A percentile compares a stretch with the other conserved stretches of the same genome.
Conservation (phyloP, 768 basidiomycete species). For the Lactarius trivialis region DNA sequence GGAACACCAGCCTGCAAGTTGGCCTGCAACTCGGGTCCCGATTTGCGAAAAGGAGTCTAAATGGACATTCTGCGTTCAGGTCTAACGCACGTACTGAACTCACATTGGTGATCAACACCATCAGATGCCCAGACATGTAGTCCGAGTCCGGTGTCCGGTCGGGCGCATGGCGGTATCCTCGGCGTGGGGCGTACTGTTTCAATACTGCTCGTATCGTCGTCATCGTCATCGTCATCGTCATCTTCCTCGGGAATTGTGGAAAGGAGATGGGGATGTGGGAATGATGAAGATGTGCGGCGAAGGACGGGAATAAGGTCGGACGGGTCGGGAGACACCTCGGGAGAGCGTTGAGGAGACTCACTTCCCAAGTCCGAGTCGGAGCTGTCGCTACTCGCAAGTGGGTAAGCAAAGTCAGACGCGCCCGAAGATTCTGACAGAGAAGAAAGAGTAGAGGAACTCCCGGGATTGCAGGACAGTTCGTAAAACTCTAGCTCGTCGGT, state of each 20-base stretch:
- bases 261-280: conserved; percentile 11
- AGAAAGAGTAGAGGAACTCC: not conserved
- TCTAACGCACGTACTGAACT: not conserved
- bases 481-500: not conserved
- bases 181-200: conserved; percentile 10
- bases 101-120: not conserved
- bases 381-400: not conserved
- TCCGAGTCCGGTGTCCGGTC: not conserved
- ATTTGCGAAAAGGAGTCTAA: no score
- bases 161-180: not conserved
- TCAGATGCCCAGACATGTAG: no score
- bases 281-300: not conserved
- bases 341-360: not conserved
- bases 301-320: not conserved
- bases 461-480: not conserved
- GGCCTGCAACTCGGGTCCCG: not conserved
- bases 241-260: conserved; percentile 9
- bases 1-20: no score
- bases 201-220: conserved; percentile 2
- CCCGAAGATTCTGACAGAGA: conserved; percentile 2
- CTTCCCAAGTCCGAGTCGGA: not conserved
- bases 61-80: conserved; percentile 5
- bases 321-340: not conserved
- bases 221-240: no score
- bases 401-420: not conserved